phyloP scores from a whole-genome alignment of 257 asterid species.

The Vinca minor region DNA sequence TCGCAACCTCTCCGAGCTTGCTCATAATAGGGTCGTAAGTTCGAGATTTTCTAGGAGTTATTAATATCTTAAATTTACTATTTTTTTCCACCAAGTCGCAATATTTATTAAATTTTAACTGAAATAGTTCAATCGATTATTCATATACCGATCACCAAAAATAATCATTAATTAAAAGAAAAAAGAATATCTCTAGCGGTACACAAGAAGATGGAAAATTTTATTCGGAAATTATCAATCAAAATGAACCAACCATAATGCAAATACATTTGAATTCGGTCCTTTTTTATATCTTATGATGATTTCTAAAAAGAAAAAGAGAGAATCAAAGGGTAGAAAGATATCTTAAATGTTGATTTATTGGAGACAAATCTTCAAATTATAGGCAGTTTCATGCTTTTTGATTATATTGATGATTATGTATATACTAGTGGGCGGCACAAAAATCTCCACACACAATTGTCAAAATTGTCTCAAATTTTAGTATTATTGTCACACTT shows the following conservation, averaged over 20 bases:
- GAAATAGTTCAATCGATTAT: no score
- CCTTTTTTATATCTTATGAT: not conserved
- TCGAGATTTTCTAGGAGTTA: no score
- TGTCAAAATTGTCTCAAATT: not conserved
- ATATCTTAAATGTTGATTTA: conserved; percentile 4
- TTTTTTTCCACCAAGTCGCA: no score
- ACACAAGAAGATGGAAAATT: no score
- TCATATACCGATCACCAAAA: no score
- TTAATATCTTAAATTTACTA: no score
- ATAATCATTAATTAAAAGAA: no score
- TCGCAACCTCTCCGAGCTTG: no score
- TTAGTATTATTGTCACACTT: no score
- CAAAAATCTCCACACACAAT: not conserved
- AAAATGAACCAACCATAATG: not conserved
- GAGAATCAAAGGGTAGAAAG: not conserved
- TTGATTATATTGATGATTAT: conserved; percentile 7
- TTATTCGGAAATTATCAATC: not conserved
- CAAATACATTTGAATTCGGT: not conserved
- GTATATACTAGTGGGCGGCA: conserved; percentile 8
- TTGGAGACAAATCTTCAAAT: conserved; percentile 12
- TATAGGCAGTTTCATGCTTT: not conserved
- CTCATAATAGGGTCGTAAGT: no score
- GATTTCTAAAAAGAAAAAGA: not conserved
- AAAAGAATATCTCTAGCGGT: no score
- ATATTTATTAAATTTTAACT: no score